Percentiles rank a stretch among this genome's conserved stretches.
Evolutionary conservation across 805 yeast genomes (phyloP).

Genomic region (Barnettozyma botsteinii): DNA sequence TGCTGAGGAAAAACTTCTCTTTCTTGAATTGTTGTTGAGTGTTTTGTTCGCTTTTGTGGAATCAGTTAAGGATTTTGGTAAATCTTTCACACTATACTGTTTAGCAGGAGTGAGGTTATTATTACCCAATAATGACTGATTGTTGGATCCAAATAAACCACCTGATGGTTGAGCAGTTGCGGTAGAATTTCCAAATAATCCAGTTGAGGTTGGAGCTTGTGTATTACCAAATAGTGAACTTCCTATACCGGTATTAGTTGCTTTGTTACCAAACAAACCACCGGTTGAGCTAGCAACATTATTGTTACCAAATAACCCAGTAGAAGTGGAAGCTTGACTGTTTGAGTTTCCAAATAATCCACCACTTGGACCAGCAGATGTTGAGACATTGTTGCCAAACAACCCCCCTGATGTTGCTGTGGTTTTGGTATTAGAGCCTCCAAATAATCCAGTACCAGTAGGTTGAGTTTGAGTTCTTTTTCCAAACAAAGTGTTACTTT

Average conservation of each 20-base stretch:
- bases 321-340: slow-evolving; percentile 2
- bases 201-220: slow-evolving; percentile 4
- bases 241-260: neutral
- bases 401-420: neutral
- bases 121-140: slow-evolving; percentile 13
- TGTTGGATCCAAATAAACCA: slow-evolving; percentile 13
- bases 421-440: slow-evolving; percentile 10
- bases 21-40: slow-evolving; percentile 14
- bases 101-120: slow-evolving; percentile 25
- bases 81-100: slow-evolving; percentile 27
- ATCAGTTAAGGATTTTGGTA: slow-evolving; percentile 35
- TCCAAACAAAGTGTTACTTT: slow-evolving; percentile 15
- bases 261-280: slow-evolving; percentile 12
- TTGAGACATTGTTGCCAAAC: slow-evolving; percentile 2
- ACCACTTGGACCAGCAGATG: slow-evolving; percentile 6
- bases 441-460: slow-evolving; percentile 10
- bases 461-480: neutral
- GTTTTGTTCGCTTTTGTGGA: slow-evolving; percentile 20
- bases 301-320: slow-evolving; percentile 26
- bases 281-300: too few species aligned
- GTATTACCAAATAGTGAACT: slow-evolving; percentile 19
- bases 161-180: neutral
- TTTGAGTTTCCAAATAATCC: slow-evolving; percentile 20
- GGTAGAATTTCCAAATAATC: slow-evolving; percentile 8
- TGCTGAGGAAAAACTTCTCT: slow-evolving; percentile 22